Evolutionary conservation across 352 stramenopile genomes (phyloP).

Genomic region (Pythium rhizo-oryzae): DNA sequence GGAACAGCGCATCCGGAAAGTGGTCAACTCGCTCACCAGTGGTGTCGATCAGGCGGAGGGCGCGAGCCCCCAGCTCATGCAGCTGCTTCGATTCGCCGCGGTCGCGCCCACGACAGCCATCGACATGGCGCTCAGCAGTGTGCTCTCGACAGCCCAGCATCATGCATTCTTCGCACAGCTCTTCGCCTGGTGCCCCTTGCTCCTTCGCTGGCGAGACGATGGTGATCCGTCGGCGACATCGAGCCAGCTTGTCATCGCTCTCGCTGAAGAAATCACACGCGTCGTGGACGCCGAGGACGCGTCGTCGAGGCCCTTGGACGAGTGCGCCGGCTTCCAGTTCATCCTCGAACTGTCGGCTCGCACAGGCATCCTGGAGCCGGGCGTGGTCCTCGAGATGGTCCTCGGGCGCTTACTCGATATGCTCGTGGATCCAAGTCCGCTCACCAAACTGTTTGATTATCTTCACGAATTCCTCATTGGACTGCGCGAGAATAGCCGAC

Average conservation of each 20-base stretch:
- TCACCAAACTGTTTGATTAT: slow-evolving; percentile 2
- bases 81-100: slow-evolving; percentile 17
- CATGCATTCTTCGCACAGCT: slow-evolving; percentile 12
- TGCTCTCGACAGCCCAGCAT: slow-evolving; percentile 5
- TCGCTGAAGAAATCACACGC: neutral
- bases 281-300: neutral
- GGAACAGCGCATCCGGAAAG: slow-evolving; percentile 14
- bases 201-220: neutral
- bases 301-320: neutral
- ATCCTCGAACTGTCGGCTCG: slow-evolving; percentile 6
- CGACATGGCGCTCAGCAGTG: neutral
- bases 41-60: neutral
- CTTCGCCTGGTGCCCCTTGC: slow-evolving; percentile 17
- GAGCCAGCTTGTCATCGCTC: neutral
- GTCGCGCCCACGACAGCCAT: slow-evolving; percentile 9
- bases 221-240: neutral
- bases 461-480: neutral
- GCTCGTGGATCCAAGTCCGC: neutral
- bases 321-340: neutral
- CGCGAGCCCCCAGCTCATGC: neutral
- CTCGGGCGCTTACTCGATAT: neutral
- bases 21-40: slow-evolving; percentile 22
- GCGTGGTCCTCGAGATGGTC: neutral
- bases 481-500: neutral
- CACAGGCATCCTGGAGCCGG: neutral